Evolutionary conservation across 352 stramenopile genomes (phyloP), one percentile per base, ranked within the genome.

Genomic region (Plasmopara viticola): DNA sequence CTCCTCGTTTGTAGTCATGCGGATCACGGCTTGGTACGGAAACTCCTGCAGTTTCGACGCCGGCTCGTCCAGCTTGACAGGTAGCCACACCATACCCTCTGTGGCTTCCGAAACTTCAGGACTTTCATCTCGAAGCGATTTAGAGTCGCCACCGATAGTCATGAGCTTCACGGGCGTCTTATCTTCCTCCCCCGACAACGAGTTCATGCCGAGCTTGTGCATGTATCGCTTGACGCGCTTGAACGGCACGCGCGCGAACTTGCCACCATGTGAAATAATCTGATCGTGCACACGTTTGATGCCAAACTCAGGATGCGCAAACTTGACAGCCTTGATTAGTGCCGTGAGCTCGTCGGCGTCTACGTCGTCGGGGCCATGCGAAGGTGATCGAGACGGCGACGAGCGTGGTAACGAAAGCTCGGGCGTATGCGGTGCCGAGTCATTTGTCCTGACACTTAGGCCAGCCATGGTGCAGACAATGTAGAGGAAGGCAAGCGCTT

Each of bases 301-400:
- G 30, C 79, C 81, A 42, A 81, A 94, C 29, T 87, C 75, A 5
- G 79, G 70, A 54, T 91, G 75, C 25, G 81, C 81, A 57, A 94
- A 94, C 66, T 92, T 94, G 65, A 94, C 78, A 49, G 84, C 84
- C 56, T 91, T 86, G 62, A 94, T 83, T 10, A 94, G 69, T 53
- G 84, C 84, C 33, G 76, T 87, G 25, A 94, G 76, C 62, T 94
- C 84, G 25, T 90, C 84, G 39, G 66, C 68, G 44, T 84, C 68
- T 44, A 91, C 78, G 47, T 70, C 53, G 45, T 70, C 60, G 17
- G 61, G 59, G 5, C 62, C 50, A 57, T 51, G 54, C 25, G 56
- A 57, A 13, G 67, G 62, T 25, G 68, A 70, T 31, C 52, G 46
- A 20, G 64, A 62, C 9, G 64, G 67, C 4, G 61, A 68, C 33